phyloP scores from a whole-genome alignment of 2,329 filamentous ascomycete genomes.

The Xylaria sp. region DNA sequence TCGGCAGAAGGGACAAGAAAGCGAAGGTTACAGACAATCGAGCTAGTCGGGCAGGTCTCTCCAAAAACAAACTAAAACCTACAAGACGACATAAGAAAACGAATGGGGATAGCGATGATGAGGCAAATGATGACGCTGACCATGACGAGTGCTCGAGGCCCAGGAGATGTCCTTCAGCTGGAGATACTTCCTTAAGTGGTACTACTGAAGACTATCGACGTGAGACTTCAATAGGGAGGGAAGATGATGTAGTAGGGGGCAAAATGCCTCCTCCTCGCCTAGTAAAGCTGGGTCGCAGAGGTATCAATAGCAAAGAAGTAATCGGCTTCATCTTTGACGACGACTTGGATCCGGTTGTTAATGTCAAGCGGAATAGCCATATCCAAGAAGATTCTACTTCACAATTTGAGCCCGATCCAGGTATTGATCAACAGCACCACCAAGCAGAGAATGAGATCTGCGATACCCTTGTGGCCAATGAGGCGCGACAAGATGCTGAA shows the following conservation, averaged over 20 bases:
- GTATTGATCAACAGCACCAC: neutral
- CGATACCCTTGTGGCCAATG: neutral
- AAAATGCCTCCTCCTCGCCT: constrained; percentile 46
- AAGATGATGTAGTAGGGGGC: constrained; percentile 24
- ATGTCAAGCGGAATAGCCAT: constrained; percentile 1
- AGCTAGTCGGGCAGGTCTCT: neutral
- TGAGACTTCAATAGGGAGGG: constrained; percentile 11
- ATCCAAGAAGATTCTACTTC: constrained; percentile 9
- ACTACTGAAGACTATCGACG: constrained; percentile 5
- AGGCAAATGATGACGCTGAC: neutral
- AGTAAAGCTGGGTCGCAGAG: constrained; percentile 46
- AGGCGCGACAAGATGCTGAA: constrained; percentile 2
- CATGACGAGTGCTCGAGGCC: constrained; percentile 12
- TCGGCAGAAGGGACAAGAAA: neutral
- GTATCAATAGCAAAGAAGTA: constrained; percentile 49
- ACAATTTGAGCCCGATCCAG: constrained; percentile 1
- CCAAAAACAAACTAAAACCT: neutral
- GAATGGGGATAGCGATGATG: neutral
- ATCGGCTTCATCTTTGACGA: constrained; percentile 49
- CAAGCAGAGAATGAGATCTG: neutral
- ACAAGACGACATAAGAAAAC: neutral
- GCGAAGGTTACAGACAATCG: neutral
- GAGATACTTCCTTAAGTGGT: constrained; percentile 5
- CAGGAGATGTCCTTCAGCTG: constrained; percentile 6
- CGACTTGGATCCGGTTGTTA: constrained; percentile 27